phyloP scores from a whole-genome alignment of 1,139 yeast species.

The Hemisphaericaspora lyxosophila region DNA sequence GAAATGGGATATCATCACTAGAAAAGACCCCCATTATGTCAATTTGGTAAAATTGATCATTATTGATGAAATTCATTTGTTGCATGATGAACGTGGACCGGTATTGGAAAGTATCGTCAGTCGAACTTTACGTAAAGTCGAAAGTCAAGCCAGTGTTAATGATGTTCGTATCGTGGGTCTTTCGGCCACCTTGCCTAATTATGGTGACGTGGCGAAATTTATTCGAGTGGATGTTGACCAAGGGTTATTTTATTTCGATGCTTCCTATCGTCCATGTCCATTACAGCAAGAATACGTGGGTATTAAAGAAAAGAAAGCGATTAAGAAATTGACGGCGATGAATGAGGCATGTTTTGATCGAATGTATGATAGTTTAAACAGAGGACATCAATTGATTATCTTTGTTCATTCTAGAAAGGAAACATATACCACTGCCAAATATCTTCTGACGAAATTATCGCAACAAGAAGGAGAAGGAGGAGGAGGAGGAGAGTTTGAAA shows the following conservation, averaged over 20 bases:
- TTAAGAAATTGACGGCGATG: slow-evolving; percentile 78
- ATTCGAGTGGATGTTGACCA: slow-evolving; percentile 59
- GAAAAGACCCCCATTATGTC: slow-evolving; percentile 63
- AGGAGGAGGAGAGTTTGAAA: slow-evolving; percentile 45
- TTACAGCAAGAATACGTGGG: slow-evolving; percentile 86
- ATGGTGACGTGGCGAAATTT: slow-evolving; percentile 81
- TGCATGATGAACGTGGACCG: slow-evolving; percentile 96
- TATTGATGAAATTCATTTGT: slow-evolving; percentile 88
- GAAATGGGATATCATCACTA: slow-evolving; percentile 94
- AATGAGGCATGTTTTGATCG: slow-evolving; percentile 91
- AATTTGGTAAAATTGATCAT: slow-evolving; percentile 70
- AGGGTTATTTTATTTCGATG: slow-evolving; percentile 77
- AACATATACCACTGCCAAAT: slow-evolving; percentile 79
- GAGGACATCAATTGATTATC: slow-evolving; percentile 72
- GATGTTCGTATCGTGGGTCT: slow-evolving; percentile 73
- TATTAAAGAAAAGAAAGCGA: slow-evolving; percentile 78
- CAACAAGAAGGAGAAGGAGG: too few relatives aligned
- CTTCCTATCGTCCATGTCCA: slow-evolving; percentile 89
- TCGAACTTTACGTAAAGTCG: slow-evolving; percentile 57
- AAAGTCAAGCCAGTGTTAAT: slow-evolving; percentile 32
- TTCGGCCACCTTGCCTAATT: slow-evolving; percentile 94
- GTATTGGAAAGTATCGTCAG: slow-evolving; percentile 87
- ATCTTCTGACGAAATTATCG: slow-evolving; percentile 60
- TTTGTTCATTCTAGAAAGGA: slow-evolving; percentile 96
- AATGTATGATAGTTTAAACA: slow-evolving; percentile 58